A percentile compares a stretch with the other conserved stretches of the same genome.
Evolutionary conservation across 2,329 filamentous ascomycete species (phyloP).

Genomic region (Corniculantispora saksenae): DNA sequence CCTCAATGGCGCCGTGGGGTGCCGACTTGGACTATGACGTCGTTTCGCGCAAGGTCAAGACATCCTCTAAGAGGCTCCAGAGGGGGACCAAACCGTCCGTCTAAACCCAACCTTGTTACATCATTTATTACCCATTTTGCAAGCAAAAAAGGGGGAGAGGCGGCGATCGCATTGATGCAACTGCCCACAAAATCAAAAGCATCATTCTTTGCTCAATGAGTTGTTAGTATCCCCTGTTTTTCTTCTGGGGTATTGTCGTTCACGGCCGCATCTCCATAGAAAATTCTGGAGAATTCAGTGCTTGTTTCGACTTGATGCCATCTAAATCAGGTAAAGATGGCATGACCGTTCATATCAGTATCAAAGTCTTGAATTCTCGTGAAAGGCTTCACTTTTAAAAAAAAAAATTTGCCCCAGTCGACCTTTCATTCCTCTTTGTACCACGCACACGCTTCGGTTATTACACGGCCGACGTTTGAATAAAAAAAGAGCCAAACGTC

Average conservation of each 20-base stretch:
- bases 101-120: too few relatives aligned
- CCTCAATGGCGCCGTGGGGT: too few relatives aligned
- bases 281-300: not conserved
- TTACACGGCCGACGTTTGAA: not conserved
- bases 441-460: not conserved
- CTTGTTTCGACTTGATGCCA: slow-evolving; percentile 5
- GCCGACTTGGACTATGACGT: too few relatives aligned
- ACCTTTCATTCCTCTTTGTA: too few relatives aligned
- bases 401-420: too few relatives aligned
- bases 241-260: not conserved
- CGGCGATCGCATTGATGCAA: not conserved
- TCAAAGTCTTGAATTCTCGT: not conserved
- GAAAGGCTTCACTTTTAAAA: not conserved
- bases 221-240: not conserved
- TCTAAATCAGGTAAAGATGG: not conserved
- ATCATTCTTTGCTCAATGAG: not conserved
- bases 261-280: not conserved
- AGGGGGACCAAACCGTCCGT: too few relatives aligned
- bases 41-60: too few relatives aligned
- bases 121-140: not conserved
- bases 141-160: too few relatives aligned
- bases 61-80: too few relatives aligned
- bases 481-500: too few relatives aligned
- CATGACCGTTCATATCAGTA: not conserved
- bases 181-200: not conserved